Evolutionary conservation across 2,329 filamentous ascomycete species (phyloP), one percentile per base, ranked within the genome.

Genomic region (Cercospora canescens): DNA sequence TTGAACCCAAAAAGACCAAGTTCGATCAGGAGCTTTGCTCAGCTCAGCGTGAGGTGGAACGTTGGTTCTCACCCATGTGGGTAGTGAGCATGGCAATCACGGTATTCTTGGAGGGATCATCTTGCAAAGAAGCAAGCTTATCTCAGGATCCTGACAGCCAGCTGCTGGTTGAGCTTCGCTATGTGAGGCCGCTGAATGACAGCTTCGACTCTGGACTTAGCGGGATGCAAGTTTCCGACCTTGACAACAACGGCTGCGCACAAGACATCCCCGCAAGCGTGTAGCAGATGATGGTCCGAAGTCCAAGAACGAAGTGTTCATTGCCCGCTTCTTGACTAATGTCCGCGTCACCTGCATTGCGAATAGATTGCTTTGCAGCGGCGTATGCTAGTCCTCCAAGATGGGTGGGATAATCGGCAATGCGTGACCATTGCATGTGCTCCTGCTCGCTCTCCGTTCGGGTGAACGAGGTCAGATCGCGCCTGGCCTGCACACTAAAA

Each of bases 281-380:
- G 57, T 35, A 60, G 35, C 37, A 37, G 6, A 48, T 32, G 45
- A 34, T 24, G 32, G 11, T 8, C 34, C 24, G 2, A 28, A 2
- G 11, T 54, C 32, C n/a, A n/a, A 34, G 28, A 30, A 3, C 14
- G 12, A 26, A 54, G n/a, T 54, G 28, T 55, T 34, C 60, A 52
- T 9, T 62, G 48, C 30, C 48, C 56, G 9, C 45, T 61, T 61
- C 21, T 24, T 9, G 59, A 28, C 18, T 45, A 21, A 24, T 21
- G 16, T 39, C 60, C 26, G 55, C 41, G 30, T 26, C 52, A 48
- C 28, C 28, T 54, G 54, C 58, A 55, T 60, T 59, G 48, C 28
- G 28, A 55, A 54, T 67, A 61, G n/a, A 67, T 64, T 60, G 65
- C 34, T 39, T 50, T 58, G 60, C 56, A 63, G 37, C 48, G 55